phyloP scores from a whole-genome alignment of 768 basidiomycete genomes.

The Podaxis sp. region DNA sequence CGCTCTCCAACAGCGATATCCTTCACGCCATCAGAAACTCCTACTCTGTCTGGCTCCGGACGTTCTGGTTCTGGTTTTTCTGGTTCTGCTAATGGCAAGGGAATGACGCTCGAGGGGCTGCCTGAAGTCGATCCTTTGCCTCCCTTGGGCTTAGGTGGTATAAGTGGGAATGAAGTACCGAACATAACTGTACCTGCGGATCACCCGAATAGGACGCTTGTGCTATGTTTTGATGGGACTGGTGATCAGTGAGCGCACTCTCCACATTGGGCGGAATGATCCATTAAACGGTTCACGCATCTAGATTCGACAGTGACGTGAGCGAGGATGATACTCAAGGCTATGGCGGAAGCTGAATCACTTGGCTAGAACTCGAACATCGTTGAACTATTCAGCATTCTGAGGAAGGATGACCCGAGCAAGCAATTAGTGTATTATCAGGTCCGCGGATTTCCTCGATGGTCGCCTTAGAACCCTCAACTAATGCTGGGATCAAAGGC shows the following conservation, averaged over 20 bases:
- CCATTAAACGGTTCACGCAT: neutral
- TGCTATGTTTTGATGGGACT: slow-evolving; percentile 62
- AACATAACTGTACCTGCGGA: slow-evolving; percentile 14
- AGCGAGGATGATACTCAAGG: neutral
- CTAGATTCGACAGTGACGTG: slow-evolving; percentile 22
- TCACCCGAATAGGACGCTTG: slow-evolving; percentile 29
- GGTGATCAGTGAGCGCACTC: slow-evolving; percentile 37
- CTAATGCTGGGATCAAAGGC: slow-evolving; percentile 29
- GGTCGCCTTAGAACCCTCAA: neutral
- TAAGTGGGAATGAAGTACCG: neutral
- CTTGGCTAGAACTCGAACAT: slow-evolving; percentile 37
- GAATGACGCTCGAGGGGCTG: neutral
- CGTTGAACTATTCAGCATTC: slow-evolving; percentile 32
- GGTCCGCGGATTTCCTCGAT: slow-evolving; percentile 14
- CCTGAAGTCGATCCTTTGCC: neutral
- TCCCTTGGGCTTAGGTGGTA: neutral
- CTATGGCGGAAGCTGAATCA: neutral
- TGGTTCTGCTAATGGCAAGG: neutral
- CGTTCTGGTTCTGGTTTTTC: neutral
- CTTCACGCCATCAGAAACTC: neutral
- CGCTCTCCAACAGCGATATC: neutral
- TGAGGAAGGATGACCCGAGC: slow-evolving; percentile 33
- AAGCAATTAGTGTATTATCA: slow-evolving; percentile 39
- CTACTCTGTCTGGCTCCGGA: neutral
- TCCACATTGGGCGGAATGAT: neutral